Percentiles rank a stretch among this genome's conserved stretches.
These are phyloP conservation scores for Bryoglossum gracile DNA, from an alignment of 495 filamentous ascomycete species.

Conservation along the genomic window DNA sequence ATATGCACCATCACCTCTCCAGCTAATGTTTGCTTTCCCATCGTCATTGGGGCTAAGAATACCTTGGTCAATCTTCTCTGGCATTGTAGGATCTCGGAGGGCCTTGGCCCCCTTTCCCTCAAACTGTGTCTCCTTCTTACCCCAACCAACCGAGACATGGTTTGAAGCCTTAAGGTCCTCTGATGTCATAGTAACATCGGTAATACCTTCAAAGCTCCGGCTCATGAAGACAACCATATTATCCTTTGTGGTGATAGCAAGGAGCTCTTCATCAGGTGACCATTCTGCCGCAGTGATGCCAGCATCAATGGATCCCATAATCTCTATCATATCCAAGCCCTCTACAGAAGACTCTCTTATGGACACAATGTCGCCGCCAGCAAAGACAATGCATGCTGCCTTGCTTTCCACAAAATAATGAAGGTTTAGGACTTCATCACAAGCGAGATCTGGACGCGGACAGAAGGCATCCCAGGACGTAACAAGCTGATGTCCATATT, in stretches of 20 bases:
- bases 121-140: constrained; percentile 96
- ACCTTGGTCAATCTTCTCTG: constrained; percentile 86
- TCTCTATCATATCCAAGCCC: constrained; percentile 75
- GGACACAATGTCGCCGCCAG: constrained; percentile 81
- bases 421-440: constrained; percentile 65
- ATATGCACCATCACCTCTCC: constrained; percentile 91
- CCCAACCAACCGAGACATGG: constrained; percentile 98
- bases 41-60: constrained; percentile 65
- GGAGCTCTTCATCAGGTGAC: constrained; percentile 90
- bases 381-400: constrained; percentile 74
- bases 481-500: constrained; percentile 41
- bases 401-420: constrained; percentile 78
- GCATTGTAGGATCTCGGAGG: constrained; percentile 86
- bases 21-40: constrained; percentile 63
- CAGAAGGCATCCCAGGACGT: constrained; percentile 82
- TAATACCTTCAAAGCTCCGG: constrained; percentile 75
- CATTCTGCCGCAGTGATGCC: constrained; percentile 85
- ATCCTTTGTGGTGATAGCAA: constrained; percentile 73
- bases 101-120: constrained; percentile 88
- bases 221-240: constrained; percentile 89
- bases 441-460: constrained; percentile 57
- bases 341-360: constrained; percentile 69
- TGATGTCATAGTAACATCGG: constrained; percentile 57
- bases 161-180: constrained; percentile 83
- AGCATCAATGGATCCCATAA: constrained; percentile 85